Base-by-base conservation (phyloP, 2,329 filamentous ascomycete genomes). In the Ophiosphaerella herpotricha region DNA sequence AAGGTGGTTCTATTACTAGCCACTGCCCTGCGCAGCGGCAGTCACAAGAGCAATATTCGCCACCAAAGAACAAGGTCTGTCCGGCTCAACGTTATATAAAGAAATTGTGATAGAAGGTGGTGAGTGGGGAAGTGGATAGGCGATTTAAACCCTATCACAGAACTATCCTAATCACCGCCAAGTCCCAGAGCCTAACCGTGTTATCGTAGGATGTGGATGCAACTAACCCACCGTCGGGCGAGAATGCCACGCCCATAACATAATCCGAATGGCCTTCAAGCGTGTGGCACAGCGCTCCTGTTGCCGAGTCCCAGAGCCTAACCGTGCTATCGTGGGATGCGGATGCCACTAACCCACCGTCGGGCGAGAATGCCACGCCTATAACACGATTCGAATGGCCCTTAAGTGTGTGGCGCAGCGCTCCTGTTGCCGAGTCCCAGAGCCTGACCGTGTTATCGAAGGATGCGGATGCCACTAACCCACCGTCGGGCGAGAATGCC, bases 331-430 rank as follows among this genome's bases (percentile, higher is more conserved):
- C 40, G n/a, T 21, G 6, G 21, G 40, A 43, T 43, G 40, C 40
- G 33, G 40, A 43, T 31, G 40, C 40, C 29, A 43, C 16, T 26
- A 43, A 32, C 40, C 34, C 29, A 18, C 40, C 40, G 31, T 36
- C 31, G 33, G 31, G 40, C 32, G 40, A 43, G 40, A 43, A 43
- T 18, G 21, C 40, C 12, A 43, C 31, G 18, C 29, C 11, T 1
- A 4, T 35, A 14, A 43, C 32, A 1, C 2, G 0, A 6, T 16
- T 4, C 2, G 31, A 16, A 43, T 43, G 40, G 31, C 40, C 40
- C 29, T 43, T 5, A 2, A 43, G 40, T 18, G 34, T 14, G 40
- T 32, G 13, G 31, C 11, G 3, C 12, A 31, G 34, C 31, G 16
- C 11, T 18, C 40, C 40, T 14, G 31, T 43, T 13, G 5, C 18